phyloP scores from a whole-genome alignment of 2,329 filamentous ascomycete species.

The Microcyclospora pomicola region DNA sequence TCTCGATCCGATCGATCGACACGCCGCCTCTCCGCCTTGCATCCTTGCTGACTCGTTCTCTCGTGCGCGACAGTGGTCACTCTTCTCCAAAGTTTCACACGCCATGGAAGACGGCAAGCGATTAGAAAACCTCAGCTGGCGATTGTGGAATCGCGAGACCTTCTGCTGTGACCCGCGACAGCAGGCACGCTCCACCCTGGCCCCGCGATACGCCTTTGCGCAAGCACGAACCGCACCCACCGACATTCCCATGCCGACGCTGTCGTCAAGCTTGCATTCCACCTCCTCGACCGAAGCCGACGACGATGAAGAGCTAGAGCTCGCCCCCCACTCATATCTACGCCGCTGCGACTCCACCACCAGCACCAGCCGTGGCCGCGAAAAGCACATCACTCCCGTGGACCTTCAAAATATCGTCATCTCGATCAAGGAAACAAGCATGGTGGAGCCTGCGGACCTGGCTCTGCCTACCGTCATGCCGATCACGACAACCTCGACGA shows the following conservation, averaged over 20 bases:
- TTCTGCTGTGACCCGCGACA: slow-evolving; percentile 63
- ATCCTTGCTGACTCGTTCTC: too few relatives aligned
- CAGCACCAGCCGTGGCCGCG: slow-evolving; percentile 52
- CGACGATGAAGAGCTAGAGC: slow-evolving; percentile 27
- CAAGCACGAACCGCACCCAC: slow-evolving; percentile 15
- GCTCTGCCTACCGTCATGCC: slow-evolving; percentile 9
- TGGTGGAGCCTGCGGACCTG: slow-evolving; percentile 44
- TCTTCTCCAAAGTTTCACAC: slow-evolving; percentile 88
- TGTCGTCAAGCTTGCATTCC: slow-evolving; percentile 35
- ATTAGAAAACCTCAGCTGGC: slow-evolving; percentile 90
- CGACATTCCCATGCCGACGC: slow-evolving; percentile 26
- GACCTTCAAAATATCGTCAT: slow-evolving; percentile 90
- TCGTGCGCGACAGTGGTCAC: slow-evolving; percentile 33
- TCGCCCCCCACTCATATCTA: slow-evolving; percentile 47
- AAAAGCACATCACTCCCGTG: slow-evolving; percentile 83
- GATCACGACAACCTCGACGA: slow-evolving; percentile 6
- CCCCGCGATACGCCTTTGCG: slow-evolving; percentile 5
- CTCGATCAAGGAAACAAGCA: slow-evolving; percentile 74
- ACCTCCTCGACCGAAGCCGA: slow-evolving; percentile 26
- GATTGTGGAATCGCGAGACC: slow-evolving; percentile 86
- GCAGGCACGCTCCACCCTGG: slow-evolving; percentile 12
- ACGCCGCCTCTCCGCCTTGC: slow-evolving; percentile 2
- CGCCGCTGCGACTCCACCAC: slow-evolving; percentile 56
- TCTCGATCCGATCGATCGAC: slow-evolving; percentile 1
- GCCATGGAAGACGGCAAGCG: slow-evolving; percentile 85